These are phyloP conservation scores for Serendipita sp. DNA, from an alignment of 1,284 basidiomycete species.

Conservation along the genomic window DNA sequence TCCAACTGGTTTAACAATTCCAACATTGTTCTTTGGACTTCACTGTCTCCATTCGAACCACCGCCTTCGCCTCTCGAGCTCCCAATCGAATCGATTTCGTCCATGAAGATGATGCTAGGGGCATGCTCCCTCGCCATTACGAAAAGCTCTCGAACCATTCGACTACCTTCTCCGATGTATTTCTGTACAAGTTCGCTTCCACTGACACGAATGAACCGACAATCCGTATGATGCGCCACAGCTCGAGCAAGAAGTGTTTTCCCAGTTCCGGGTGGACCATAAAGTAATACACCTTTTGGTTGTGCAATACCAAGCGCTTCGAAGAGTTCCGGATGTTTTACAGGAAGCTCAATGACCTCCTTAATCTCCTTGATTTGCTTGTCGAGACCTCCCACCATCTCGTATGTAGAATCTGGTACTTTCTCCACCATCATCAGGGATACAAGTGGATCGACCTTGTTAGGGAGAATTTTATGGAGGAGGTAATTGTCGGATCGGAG, in stretches of 20 bases:
- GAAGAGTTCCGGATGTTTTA: slow-evolving; percentile 96
- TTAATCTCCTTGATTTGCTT: slow-evolving; percentile 99
- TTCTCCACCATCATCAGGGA: slow-evolving; percentile 99
- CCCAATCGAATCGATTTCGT: slow-evolving; percentile 98
- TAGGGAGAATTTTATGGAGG: slow-evolving; percentile 86
- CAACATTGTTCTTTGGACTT: slow-evolving; percentile 97
- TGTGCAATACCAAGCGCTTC: slow-evolving; percentile 94
- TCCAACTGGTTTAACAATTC: slow-evolving; percentile 95
- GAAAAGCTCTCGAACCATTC: slow-evolving; percentile 96
- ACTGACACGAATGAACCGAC: slow-evolving; percentile 93
- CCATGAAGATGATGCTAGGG: slow-evolving; percentile 99
- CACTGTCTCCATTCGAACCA: slow-evolving; percentile 83
- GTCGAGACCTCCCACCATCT: slow-evolving; percentile 98
- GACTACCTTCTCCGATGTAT: slow-evolving; percentile 93
- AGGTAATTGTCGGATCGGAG: slow-evolving; percentile 93
- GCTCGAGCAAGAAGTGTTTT: slow-evolving; percentile 90
- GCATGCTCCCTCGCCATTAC: slow-evolving; percentile 98
- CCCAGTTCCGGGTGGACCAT: slow-evolving; percentile 93
- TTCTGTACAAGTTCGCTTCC: slow-evolving; percentile 96
- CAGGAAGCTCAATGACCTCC: slow-evolving; percentile 95
- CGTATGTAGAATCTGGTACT: slow-evolving; percentile 96
- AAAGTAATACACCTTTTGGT: slow-evolving; percentile 91
- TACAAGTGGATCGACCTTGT: slow-evolving; percentile 90
- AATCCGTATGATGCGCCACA: slow-evolving; percentile 96
- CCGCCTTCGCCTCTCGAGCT: slow-evolving; percentile 84